Evolutionary conservation across 176 grass and related monocot genomes (phyloP).

Genomic region (Carex scoparia): DNA sequence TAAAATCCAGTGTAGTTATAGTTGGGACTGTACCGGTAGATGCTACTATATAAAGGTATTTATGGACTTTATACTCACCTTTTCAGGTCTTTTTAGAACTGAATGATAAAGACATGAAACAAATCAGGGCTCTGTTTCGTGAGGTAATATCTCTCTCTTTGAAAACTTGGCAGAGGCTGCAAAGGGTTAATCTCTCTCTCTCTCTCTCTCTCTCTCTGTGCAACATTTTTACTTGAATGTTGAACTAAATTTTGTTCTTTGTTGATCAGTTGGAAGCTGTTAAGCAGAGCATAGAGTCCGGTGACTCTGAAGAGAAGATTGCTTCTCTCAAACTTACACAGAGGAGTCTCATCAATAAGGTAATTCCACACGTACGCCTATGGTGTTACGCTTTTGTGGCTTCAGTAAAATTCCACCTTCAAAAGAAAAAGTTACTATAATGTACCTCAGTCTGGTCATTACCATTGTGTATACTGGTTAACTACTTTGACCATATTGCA

Average conservation of each 20-base stretch:
- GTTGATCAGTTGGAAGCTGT: constrained; percentile 64
- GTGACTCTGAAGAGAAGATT: constrained; percentile 62
- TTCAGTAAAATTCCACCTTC: not conserved
- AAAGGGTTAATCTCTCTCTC: not conserved
- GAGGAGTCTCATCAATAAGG: constrained; percentile 83
- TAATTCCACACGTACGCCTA: constrained; percentile 9
- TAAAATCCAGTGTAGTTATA: not conserved
- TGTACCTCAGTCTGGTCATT: not conserved
- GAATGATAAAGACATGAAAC: constrained; percentile 76
- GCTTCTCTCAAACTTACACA: constrained; percentile 68
- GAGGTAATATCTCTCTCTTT: constrained; percentile 44
- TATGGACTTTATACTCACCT: constrained; percentile 17
- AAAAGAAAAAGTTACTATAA: not conserved
- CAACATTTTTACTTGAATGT: constrained; percentile 12
- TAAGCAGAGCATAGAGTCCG: constrained; percentile 55
- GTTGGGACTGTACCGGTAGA: not conserved
- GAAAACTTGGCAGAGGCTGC: no score
- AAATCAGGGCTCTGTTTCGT: constrained; percentile 56
- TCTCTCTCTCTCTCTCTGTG: constrained; percentile 11
- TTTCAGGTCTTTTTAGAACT: constrained; percentile 84
- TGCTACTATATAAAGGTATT: not conserved
- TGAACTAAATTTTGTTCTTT: constrained; percentile 4
- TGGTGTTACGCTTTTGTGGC: not conserved
- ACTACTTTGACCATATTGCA: not conserved
- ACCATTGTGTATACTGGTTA: not conserved